These are phyloP conservation scores for Auriculariales sp. DNA, from an alignment of 768 basidiomycete genomes.

Conservation along the genomic window DNA sequence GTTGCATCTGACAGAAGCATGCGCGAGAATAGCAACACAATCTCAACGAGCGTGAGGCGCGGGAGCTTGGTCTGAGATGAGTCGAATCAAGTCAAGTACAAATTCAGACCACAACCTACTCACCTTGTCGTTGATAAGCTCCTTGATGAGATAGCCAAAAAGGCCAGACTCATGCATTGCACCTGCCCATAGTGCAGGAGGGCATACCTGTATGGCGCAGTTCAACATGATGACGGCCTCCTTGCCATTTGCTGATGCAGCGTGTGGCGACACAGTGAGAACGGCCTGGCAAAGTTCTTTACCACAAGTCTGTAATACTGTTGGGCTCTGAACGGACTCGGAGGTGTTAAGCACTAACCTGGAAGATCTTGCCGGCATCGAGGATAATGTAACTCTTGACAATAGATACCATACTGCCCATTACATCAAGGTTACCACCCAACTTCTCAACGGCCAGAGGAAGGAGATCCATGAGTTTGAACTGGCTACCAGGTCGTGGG, in stretches of 20 bases:
- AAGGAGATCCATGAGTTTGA: constrained; percentile 48
- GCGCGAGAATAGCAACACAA: constrained; percentile 60
- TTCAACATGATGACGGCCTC: constrained; percentile 46
- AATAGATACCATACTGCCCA: constrained; percentile 52
- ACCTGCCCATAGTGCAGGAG: constrained; percentile 54
- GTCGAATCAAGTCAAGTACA: constrained; percentile 17
- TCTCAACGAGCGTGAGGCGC: constrained; percentile 35
- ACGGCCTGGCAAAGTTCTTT: constrained; percentile 45
- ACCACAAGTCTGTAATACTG: constrained; percentile 31
- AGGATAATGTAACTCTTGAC: constrained; percentile 71
- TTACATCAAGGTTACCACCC: constrained; percentile 53
- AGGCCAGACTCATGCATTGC: constrained; percentile 61
- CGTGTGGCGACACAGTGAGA: constrained; percentile 32
- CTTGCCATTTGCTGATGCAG: constrained; percentile 42
- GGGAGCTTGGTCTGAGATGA: constrained; percentile 20
- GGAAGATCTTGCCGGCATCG: constrained; percentile 44
- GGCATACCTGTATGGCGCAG: constrained; percentile 48
- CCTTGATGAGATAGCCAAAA: constrained; percentile 46
- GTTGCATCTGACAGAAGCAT: constrained; percentile 50
- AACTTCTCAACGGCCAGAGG: constrained; percentile 48
- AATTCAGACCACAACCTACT: constrained; percentile 5
- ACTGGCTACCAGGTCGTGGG: constrained; percentile 24
- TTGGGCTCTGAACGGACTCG: neutral
- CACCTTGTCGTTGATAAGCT: constrained; percentile 56
- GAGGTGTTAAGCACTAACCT: constrained; percentile 27